Percentiles rank a stretch among this genome's conserved stretches.
Evolutionary conservation across 495 filamentous ascomycete genomes (phyloP).

Genomic region (Talaromyces adpressus): DNA sequence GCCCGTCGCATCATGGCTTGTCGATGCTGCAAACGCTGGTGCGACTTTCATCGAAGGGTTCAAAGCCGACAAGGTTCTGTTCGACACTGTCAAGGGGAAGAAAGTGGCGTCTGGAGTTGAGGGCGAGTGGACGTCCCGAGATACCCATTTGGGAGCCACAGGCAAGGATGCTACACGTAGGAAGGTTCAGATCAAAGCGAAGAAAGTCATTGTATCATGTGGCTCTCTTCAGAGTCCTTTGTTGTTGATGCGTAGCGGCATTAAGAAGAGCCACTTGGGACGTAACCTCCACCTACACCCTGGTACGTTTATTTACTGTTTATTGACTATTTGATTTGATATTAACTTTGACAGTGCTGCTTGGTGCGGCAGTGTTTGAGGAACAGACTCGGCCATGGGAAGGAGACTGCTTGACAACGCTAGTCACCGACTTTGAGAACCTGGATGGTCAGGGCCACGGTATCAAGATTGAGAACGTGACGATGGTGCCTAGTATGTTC

Average conservation of each 20-base stretch:
- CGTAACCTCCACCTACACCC: slow-evolving; percentile 79
- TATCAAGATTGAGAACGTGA: slow-evolving; percentile 66
- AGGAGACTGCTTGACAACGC: slow-evolving; percentile 67
- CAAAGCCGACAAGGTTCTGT: slow-evolving; percentile 57
- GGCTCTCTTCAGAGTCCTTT: slow-evolving; percentile 72
- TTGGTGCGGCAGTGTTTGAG: slow-evolving; percentile 55
- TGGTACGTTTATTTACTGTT: slow-evolving; percentile 20
- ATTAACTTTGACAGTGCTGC: slow-evolving; percentile 33
- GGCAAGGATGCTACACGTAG: slow-evolving; percentile 41
- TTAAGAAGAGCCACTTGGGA: slow-evolving; percentile 76
- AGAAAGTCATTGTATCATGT: slow-evolving; percentile 70
- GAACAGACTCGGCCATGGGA: slow-evolving; percentile 71
- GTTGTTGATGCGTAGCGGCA: slow-evolving; percentile 65
- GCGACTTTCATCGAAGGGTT: slow-evolving; percentile 78
- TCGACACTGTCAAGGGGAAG: slow-evolving; percentile 47
- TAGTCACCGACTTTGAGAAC: slow-evolving; percentile 73
- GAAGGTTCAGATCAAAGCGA: slow-evolving; percentile 66
- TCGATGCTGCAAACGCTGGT: slow-evolving; percentile 67
- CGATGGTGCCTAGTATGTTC: slow-evolving; percentile 56
- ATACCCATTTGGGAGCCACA: slow-evolving; percentile 49
- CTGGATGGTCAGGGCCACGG: slow-evolving; percentile 78
- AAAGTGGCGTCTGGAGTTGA: slow-evolving; percentile 59
- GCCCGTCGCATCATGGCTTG: slow-evolving; percentile 67
- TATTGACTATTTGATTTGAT: background rate
- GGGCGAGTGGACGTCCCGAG: slow-evolving; percentile 68